Base-by-base conservation (phyloP, 352 stramenopile genomes). In the Aphanomyces invadans region DNA sequence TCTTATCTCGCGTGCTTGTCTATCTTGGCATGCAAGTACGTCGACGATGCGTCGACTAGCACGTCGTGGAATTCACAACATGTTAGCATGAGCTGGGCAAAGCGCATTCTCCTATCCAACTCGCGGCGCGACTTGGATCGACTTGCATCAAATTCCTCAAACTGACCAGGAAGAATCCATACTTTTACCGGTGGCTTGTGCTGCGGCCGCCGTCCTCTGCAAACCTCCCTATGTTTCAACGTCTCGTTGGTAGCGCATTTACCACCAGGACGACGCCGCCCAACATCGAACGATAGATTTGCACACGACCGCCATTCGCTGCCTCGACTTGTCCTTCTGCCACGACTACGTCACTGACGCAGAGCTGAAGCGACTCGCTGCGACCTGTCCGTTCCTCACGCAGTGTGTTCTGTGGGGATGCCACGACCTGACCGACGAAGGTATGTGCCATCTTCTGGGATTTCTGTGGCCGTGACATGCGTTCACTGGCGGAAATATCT, bases 341-440 rank as follows among this genome's bases (percentile, higher is more conserved):
- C 60, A 67, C 32, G 60, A 55, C 2, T 59, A 31, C 12, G 36
- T 67, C 46, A 57, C 39, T 1, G 60, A 67, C 49, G 29, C 12
- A 4, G 42, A 19, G 23, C 31, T 67, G n/a, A 15, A 21, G 15
- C n/a, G 26, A 5, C 17, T 67, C 10, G 60, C 26, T 3, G 21
- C 12, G 32, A n/a, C 9, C 17, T 67, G 39, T 33, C 29, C 33
- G 3, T 44, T 10, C 1, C 32, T 67, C 3, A 49, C 38, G 17
- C 60, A 67, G 9, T 59, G 39, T 21, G 26, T 67, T 57, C n/a
- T 67, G 2, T 67, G 60, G 60, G 60, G 39, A 4, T 67, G 60
- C 25, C 60, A 67, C 45, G 42, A 67, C 23, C 60, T 67, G 7
- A 59, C 60, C 9, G 60, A 67, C 26, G 11, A 11, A 26, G 49